Conservation (phyloP, 73 alveolate species). For the Paramecium octaurelia region DNA sequence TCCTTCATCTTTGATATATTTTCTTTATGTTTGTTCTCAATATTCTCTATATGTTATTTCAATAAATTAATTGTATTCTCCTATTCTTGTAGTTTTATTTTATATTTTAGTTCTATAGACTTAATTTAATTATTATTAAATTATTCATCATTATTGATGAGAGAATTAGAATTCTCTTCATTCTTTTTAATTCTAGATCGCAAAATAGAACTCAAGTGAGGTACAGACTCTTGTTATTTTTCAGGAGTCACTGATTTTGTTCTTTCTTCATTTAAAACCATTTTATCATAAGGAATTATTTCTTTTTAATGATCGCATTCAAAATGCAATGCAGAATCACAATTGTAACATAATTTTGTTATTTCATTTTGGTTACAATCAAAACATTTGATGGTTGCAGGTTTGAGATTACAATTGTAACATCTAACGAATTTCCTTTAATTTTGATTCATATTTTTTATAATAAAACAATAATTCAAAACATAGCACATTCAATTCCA, state of each 20-base stretch:
- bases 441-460: background rate
- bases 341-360: background rate
- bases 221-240: background rate
- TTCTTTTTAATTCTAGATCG: background rate
- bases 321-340: background rate
- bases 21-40: background rate
- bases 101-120: background rate
- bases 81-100: background rate
- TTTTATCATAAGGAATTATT: conserved; percentile 20
- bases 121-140: background rate
- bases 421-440: conserved; percentile 44
- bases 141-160: background rate
- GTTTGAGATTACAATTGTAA: background rate
- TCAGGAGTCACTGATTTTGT: conserved; percentile 19
- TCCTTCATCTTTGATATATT: conserved; percentile 26
- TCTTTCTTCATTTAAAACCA: conserved; percentile 28
- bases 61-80: conserved; percentile 26
- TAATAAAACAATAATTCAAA: background rate
- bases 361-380: conserved; percentile 3
- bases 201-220: conserved; percentile 12
- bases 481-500: background rate
- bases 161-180: background rate
- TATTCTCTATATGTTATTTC: conserved; percentile 19
- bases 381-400: background rate
- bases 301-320: background rate